phyloP scores from a whole-genome alignment of 306 rosid genomes.

The Ormosia semicastrata region DNA sequence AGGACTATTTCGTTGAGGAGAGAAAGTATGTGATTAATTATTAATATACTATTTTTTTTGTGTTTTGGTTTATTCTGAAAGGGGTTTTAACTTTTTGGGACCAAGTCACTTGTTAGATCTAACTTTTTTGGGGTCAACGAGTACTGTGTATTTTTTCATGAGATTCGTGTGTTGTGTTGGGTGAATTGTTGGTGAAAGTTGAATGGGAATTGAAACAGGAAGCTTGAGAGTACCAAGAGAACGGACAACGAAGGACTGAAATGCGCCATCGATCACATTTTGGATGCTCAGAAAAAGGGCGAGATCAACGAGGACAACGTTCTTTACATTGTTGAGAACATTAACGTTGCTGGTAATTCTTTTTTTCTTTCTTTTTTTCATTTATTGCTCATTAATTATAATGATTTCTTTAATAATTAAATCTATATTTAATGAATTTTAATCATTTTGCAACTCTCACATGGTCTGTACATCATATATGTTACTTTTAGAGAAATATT shows the following conservation, averaged over 20 bases:
- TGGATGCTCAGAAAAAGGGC: constrained; percentile 79
- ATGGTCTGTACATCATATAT: too few relatives aligned
- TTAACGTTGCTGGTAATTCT: constrained; percentile 74
- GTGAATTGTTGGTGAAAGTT: background rate
- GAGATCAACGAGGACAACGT: constrained; percentile 86
- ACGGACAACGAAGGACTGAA: constrained; percentile 52
- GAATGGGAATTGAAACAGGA: constrained; percentile 40
- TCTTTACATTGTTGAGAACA: constrained; percentile 85
- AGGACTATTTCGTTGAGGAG: constrained; percentile 67
- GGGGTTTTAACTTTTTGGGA: too few relatives aligned
- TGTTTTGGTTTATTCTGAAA: too few relatives aligned
- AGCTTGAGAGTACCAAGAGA: constrained; percentile 39
- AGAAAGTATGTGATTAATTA: constrained; percentile 54
- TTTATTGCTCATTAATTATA: too few relatives aligned
- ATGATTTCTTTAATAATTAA: too few relatives aligned
- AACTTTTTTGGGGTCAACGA: too few relatives aligned
- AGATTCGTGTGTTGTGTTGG: too few relatives aligned
- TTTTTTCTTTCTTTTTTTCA: background rate
- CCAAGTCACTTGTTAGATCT: too few relatives aligned
- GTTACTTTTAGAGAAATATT: too few relatives aligned
- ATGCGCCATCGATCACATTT: constrained; percentile 78
- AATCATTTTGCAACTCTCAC: too few relatives aligned
- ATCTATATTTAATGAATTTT: too few relatives aligned
- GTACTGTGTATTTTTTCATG: too few relatives aligned
- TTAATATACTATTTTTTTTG: background rate